These are phyloP conservation scores for Kurtzmaniella quercitrusa DNA, from an alignment of 1,139 yeast species.

Conservation along the genomic window DNA sequence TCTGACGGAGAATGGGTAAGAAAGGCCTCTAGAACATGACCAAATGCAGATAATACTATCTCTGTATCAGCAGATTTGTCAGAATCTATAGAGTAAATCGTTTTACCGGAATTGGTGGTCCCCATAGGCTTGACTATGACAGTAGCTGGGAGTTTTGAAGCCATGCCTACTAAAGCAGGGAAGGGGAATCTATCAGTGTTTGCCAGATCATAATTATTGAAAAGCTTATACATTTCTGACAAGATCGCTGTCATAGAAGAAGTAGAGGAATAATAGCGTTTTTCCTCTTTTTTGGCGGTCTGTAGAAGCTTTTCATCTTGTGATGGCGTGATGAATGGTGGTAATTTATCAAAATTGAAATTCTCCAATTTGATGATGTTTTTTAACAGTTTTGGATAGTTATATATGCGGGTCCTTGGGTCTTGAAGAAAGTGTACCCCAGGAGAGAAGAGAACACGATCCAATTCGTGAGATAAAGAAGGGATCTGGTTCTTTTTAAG, in stretches of 20 bases:
- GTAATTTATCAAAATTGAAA: constrained; percentile 58
- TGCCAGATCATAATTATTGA: constrained; percentile 43
- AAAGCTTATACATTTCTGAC: constrained; percentile 70
- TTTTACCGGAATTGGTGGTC: constrained; percentile 21
- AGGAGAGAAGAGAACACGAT: constrained; percentile 71
- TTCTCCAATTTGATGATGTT: constrained; percentile 63
- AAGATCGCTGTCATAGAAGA: constrained; percentile 80
- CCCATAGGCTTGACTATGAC: constrained; percentile 38
- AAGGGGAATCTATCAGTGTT: constrained; percentile 25
- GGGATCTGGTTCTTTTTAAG: constrained; percentile 19
- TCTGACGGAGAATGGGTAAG: constrained; percentile 55
- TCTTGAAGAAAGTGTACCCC: constrained; percentile 81
- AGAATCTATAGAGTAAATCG: constrained; percentile 60
- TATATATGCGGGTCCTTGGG: constrained; percentile 67
- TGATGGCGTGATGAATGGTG: constrained; percentile 62
- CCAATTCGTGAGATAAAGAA: constrained; percentile 56
- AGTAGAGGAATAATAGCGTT: constrained; percentile 71
- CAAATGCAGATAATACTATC: constrained; percentile 70
- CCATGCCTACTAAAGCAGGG: constrained; percentile 32
- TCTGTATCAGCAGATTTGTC: constrained; percentile 70
- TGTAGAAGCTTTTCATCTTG: constrained; percentile 51
- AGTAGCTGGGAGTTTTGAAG: constrained; percentile 32
- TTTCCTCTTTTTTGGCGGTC: constrained; percentile 40
- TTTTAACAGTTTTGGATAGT: constrained; percentile 61
- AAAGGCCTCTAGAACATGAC: constrained; percentile 72